A percentile compares a stretch with the other conserved stretches of the same genome.
Conservation (phyloP, 306 rosid species). For the Canavalia gladiata region DNA sequence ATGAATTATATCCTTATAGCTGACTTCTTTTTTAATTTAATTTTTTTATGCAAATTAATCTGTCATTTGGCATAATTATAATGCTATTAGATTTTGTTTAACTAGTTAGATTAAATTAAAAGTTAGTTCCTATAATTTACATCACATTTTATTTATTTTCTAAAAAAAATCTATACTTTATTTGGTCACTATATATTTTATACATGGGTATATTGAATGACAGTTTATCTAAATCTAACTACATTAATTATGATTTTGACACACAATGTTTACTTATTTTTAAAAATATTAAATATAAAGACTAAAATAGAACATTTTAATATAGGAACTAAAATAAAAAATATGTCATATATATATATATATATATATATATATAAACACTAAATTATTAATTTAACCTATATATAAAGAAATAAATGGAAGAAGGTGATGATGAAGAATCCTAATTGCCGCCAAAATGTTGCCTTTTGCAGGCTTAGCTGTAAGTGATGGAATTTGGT, state of each 20-base stretch:
- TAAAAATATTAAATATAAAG: too few relatives aligned
- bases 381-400: neutral
- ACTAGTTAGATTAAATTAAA: neutral
- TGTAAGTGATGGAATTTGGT: conserved; percentile 35
- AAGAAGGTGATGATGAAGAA: conserved; percentile 6
- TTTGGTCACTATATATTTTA: too few relatives aligned
- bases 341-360: neutral
- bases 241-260: neutral
- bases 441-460: conserved; percentile 13
- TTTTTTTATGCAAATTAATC: too few relatives aligned
- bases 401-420: neutral
- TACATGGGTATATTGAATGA: too few relatives aligned
- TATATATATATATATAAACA: neutral
- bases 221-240: too few relatives aligned
- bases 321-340: neutral
- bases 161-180: too few relatives aligned
- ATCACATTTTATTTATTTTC: neutral
- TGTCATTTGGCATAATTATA: neutral
- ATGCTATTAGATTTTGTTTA: neutral
- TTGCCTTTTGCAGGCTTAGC: conserved; percentile 38
- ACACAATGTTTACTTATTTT: too few relatives aligned
- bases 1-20: neutral
- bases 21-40: neutral
- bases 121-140: neutral
- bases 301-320: neutral